Evolutionary conservation across 2,329 filamentous ascomycete genomes (phyloP), one percentile per base, ranked within the genome.

Genomic region (Neopestalotiopsis clavispora): DNA sequence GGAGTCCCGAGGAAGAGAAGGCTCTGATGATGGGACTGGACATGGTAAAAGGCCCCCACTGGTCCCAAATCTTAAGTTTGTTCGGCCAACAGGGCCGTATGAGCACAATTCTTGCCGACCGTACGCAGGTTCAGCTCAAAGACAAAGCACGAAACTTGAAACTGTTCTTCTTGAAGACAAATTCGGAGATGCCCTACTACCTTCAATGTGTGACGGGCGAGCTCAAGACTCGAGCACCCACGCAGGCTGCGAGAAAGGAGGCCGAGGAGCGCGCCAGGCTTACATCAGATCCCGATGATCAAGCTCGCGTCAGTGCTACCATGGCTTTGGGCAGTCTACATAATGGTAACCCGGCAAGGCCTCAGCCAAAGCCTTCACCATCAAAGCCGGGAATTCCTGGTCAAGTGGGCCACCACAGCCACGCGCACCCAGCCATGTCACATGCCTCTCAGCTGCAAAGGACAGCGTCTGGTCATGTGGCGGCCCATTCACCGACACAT

Each of bases 61-160:
- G 94, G 94, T 95, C 93, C 73, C 94, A 97, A 77, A 97, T 97
- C 61, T 84, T 97, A 13, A 91, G 91, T 1, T 87, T 97, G 57
- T 97, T 95, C 77, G 94, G 94, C 0, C 87, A 89, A 0, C 92
- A 91, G 57, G 94, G 94, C 4, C 92, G 91, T 0, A 89, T 95
- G 30, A 95, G 90, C 61, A 92, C 95, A 74, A 92, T 95, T 30
- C 85, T 97, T 23, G 95, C 95, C 74, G 94, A 97, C 77, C 88
- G 94, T 42, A 97, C 94, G 59, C 94, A 97, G 76, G 94, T 97
- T 0, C 94, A 97, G 77, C 85, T 97, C 13, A 97, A 97, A 79
- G 94, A 97, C 77, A 97, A 97, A 80, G 94, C 94, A 0, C 87
- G 94, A 64, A 97, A 97, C 72, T 81, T 97, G 63, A 97, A 97